phyloP scores from a whole-genome alignment of 257 asterid genomes.

The Salvia splendens region DNA sequence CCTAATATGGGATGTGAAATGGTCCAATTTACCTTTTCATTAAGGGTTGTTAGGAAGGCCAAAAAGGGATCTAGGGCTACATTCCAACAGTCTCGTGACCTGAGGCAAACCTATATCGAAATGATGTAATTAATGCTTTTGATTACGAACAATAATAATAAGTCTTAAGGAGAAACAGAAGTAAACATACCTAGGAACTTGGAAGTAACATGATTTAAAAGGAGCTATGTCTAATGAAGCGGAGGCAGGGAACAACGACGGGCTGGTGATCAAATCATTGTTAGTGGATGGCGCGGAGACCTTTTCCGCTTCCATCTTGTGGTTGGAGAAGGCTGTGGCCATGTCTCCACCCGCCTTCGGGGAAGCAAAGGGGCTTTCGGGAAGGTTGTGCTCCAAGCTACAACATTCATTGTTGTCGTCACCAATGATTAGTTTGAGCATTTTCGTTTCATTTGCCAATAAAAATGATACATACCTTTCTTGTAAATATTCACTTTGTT shows the following conservation, averaged over 20 bases:
- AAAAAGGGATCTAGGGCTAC: constrained; percentile 48
- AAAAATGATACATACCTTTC: constrained; percentile 52
- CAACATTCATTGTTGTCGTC: background rate
- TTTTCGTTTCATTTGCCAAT: background rate
- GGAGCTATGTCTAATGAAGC: constrained; percentile 58
- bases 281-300: constrained; percentile 35
- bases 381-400: constrained; percentile 75
- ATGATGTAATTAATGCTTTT: constrained; percentile 22
- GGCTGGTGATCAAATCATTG: constrained; percentile 47
- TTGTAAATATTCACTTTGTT: constrained; percentile 41
- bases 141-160: background rate
- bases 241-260: constrained; percentile 40
- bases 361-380: constrained; percentile 74
- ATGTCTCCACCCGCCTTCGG: constrained; percentile 52
- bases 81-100: constrained; percentile 76
- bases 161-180: constrained; percentile 2
- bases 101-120: constrained; percentile 55
- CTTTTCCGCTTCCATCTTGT: constrained; percentile 36
- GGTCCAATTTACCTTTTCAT: constrained; percentile 42
- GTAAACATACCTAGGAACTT: constrained; percentile 55
- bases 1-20: constrained; percentile 4
- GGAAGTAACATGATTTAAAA: constrained; percentile 63
- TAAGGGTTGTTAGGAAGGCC: constrained; percentile 45
- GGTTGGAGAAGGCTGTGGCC: constrained; percentile 38
- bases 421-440: background rate